Percentiles rank a stretch among this genome's conserved stretches.
Conservation (phyloP, 2,329 filamentous ascomycete species). For the Rosellinia necatrix region DNA sequence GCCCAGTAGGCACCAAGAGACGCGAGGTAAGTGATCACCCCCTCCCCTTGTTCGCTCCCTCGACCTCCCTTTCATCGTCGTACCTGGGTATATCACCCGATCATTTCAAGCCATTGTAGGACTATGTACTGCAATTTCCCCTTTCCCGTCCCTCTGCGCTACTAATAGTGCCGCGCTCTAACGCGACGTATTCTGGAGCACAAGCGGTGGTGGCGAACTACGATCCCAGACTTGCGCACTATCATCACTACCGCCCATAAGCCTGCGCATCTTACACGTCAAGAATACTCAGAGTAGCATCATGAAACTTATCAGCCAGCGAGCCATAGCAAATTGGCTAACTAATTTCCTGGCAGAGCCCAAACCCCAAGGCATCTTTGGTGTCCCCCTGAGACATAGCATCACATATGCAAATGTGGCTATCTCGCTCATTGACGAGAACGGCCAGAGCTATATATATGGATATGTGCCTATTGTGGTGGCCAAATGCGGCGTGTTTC, state of each 20-base stretch:
- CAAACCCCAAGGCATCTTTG: constrained; percentile 80
- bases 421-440: constrained; percentile 90
- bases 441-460: constrained; percentile 95
- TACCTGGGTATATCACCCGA: background rate
- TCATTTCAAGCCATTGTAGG: background rate
- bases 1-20: constrained; percentile 60
- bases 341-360: constrained; percentile 44
- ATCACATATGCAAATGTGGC: constrained; percentile 98
- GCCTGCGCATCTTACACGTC: background rate
- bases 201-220: background rate
- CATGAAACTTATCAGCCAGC: background rate
- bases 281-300: constrained; percentile 22
- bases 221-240: background rate
- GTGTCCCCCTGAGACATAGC: constrained; percentile 88
- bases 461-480: constrained; percentile 98
- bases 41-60: constrained; percentile 18
- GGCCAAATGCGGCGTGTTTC: constrained; percentile 93
- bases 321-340: constrained; percentile 27
- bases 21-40: constrained; percentile 54
- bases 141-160: background rate
- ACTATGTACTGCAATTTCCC: background rate
- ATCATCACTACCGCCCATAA: background rate
- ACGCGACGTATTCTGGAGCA: background rate
- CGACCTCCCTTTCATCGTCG: background rate
- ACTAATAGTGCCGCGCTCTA: background rate